These are phyloP conservation scores for Mycena metata DNA, from an alignment of 768 basidiomycete species.

Conservation along the genomic window DNA sequence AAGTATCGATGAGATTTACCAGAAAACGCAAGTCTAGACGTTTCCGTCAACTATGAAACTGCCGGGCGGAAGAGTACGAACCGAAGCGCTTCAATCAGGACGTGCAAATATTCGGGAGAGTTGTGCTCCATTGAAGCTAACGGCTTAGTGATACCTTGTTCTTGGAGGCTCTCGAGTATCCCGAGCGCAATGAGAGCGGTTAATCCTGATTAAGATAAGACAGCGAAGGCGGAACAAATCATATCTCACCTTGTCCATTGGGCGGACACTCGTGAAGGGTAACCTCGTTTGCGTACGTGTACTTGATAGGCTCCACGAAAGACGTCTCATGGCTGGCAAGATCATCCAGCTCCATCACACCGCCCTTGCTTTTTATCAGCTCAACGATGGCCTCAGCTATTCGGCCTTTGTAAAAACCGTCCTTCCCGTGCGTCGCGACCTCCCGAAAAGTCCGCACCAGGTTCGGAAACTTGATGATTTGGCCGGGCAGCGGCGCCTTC, in stretches of 20 bases:
- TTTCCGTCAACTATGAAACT: constrained; percentile 20
- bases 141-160: constrained; percentile 75
- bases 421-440: constrained; percentile 85
- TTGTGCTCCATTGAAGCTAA: constrained; percentile 90
- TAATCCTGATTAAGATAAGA: constrained; percentile 64
- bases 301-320: constrained; percentile 91
- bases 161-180: constrained; percentile 89
- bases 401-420: constrained; percentile 94
- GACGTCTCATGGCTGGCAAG: constrained; percentile 83
- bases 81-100: constrained; percentile 88
- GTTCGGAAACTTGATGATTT: constrained; percentile 85
- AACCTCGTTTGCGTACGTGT: constrained; percentile 88
- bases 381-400: constrained; percentile 92
- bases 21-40: constrained; percentile 73
- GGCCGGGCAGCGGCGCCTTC: constrained; percentile 83
- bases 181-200: constrained; percentile 94
- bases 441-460: constrained; percentile 88
- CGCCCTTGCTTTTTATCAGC: constrained; percentile 87
- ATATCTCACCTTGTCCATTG: constrained; percentile 85
- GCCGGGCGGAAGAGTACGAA: constrained; percentile 46
- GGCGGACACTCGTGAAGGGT: constrained; percentile 98
- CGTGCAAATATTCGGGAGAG: constrained; percentile 89
- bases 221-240: neutral
- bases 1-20: constrained; percentile 57
- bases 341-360: constrained; percentile 95